phyloP scores from a whole-genome alignment of 2,329 filamentous ascomycete species.

The Grosmannia clavigera region DNA sequence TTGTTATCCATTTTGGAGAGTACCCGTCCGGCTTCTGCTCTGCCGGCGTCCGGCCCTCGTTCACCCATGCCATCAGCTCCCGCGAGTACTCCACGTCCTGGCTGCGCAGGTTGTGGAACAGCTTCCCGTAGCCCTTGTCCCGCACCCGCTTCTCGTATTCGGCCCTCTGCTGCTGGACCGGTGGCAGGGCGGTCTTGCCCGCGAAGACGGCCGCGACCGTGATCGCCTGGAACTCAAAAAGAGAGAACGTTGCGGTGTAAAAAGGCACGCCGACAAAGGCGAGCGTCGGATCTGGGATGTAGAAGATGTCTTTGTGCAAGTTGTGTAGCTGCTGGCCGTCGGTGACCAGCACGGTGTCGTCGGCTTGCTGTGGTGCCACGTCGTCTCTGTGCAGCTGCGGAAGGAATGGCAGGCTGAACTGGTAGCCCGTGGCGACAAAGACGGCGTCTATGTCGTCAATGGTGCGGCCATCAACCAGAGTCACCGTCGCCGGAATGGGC shows the following conservation, averaged over 20 bases:
- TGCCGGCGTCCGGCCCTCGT: conserved; percentile 2
- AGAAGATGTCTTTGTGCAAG: conserved; percentile 55
- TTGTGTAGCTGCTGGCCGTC: conserved; percentile 43
- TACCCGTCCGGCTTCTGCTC: conserved; percentile 1
- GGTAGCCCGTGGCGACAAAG: conserved; percentile 55
- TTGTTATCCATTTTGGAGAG: neutral
- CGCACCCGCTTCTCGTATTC: conserved; percentile 20
- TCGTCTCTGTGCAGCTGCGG: conserved; percentile 30
- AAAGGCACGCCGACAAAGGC: conserved; percentile 53
- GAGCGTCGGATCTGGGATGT: conserved; percentile 53
- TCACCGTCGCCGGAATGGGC: conserved; percentile 35
- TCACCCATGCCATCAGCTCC: conserved; percentile 15
- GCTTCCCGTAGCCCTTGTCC: conserved; percentile 21
- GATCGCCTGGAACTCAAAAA: conserved; percentile 60
- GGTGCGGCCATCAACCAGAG: conserved; percentile 38
- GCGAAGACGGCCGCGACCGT: conserved; percentile 44
- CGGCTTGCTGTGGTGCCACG: conserved; percentile 29
- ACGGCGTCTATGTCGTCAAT: conserved; percentile 47
- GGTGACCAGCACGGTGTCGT: conserved; percentile 20
- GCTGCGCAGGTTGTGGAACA: conserved; percentile 23
- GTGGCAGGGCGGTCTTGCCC: conserved; percentile 35
- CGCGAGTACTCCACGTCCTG: conserved; percentile 14
- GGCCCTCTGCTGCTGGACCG: conserved; percentile 22
- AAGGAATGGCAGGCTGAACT: conserved; percentile 39
- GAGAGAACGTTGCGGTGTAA: conserved; percentile 53